These are phyloP conservation scores for Penicillium carneum DNA, from an alignment of 2,329 filamentous ascomycete genomes.

Conservation along the genomic window DNA sequence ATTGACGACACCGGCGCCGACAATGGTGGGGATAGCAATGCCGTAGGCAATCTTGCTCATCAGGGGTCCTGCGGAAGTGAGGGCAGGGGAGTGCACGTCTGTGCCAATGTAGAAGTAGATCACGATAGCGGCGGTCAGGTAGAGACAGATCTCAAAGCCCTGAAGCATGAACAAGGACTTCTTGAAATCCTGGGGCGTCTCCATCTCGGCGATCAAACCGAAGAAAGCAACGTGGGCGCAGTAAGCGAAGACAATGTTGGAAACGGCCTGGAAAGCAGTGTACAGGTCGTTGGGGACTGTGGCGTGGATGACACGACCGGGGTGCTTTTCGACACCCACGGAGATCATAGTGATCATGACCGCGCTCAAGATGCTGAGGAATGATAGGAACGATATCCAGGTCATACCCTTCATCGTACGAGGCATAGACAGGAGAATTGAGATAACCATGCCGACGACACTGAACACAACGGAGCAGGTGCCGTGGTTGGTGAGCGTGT, in stretches of 20 bases:
- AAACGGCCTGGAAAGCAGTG: constrained; percentile 68
- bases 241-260: constrained; percentile 76
- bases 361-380: constrained; percentile 68
- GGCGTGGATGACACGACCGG: constrained; percentile 46
- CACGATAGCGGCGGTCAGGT: constrained; percentile 69
- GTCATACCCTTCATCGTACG: constrained; percentile 70
- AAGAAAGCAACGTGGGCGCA: constrained; percentile 73
- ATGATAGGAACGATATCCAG: constrained; percentile 67
- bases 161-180: constrained; percentile 71
- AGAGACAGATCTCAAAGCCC: constrained; percentile 65
- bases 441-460: constrained; percentile 65
- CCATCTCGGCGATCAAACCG: constrained; percentile 70
- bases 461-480: constrained; percentile 70
- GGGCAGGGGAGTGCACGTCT: constrained; percentile 68
- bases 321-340: constrained; percentile 63
- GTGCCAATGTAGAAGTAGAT: constrained; percentile 72
- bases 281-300: constrained; percentile 56
- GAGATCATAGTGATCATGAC: constrained; percentile 73
- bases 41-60: constrained; percentile 72
- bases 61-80: constrained; percentile 65
- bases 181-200: constrained; percentile 65
- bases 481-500: constrained; percentile 67
- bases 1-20: constrained; percentile 74
- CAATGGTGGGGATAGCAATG: constrained; percentile 72
- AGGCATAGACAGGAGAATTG: constrained; percentile 56